phyloP scores from a whole-genome alignment of 2,329 filamentous ascomycete genomes.

The Colletotrichum neosansevieriae region DNA sequence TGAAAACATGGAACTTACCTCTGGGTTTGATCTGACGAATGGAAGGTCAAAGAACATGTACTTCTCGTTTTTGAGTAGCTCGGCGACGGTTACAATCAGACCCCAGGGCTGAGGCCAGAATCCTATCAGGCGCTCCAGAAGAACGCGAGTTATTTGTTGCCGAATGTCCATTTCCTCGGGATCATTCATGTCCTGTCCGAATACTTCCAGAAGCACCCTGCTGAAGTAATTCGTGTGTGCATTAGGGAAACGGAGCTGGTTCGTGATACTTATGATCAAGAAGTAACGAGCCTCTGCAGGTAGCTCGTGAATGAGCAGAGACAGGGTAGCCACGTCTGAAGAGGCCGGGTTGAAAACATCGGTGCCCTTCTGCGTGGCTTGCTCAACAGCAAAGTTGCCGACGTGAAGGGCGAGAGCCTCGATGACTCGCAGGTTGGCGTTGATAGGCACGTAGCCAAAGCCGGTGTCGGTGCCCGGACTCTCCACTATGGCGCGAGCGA shows the following conservation, averaged over 20 bases:
- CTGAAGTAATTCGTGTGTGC: conserved; percentile 94
- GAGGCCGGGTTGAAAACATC: conserved; percentile 74
- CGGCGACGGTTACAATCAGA: conserved; percentile 86
- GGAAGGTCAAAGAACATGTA: conserved; percentile 94
- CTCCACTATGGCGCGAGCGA: conserved; percentile 79
- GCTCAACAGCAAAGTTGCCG: conserved; percentile 76
- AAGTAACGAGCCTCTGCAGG: conserved; percentile 85
- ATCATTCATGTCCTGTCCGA: conserved; percentile 79
- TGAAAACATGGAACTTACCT: conserved; percentile 66
- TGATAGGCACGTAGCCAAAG: conserved; percentile 75
- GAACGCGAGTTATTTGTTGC: conserved; percentile 88
- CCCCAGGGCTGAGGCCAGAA: conserved; percentile 98
- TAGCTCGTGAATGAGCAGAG: conserved; percentile 80
- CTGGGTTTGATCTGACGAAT: conserved; percentile 89
- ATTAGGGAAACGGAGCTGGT: conserved; percentile 92
- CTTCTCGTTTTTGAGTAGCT: conserved; percentile 90
- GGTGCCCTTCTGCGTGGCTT: conserved; percentile 68
- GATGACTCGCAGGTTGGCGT: conserved; percentile 77
- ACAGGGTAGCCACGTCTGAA: conserved; percentile 78
- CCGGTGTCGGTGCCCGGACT: conserved; percentile 69
- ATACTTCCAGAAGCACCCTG: conserved; percentile 85
- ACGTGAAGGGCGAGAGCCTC: conserved; percentile 88
- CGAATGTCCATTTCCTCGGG: conserved; percentile 85
- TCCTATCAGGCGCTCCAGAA: conserved; percentile 88
- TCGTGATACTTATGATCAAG: conserved; percentile 84